Evolutionary conservation across 306 rosid species (phyloP), one percentile per base, ranked within the genome.

Genomic region (Myrica gale): DNA sequence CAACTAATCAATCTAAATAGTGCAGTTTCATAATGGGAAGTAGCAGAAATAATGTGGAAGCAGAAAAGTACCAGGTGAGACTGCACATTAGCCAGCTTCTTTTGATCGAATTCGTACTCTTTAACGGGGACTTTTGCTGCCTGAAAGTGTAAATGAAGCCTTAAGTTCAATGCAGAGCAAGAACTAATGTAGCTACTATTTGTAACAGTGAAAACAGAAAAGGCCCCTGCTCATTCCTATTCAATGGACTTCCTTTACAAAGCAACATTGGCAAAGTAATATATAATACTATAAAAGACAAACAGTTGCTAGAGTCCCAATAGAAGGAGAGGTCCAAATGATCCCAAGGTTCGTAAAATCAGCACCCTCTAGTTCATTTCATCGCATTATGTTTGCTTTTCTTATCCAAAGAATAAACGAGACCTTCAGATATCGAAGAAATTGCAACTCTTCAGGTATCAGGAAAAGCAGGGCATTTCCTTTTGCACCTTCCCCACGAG

Each of bases 101-200:
- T 93, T 52, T 88, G 84, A 32, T 77, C 86, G 58, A 83, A 88
- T 67, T 62, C 85, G 32, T 85, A 90, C 82, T 90, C 93, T 85
- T 92, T 92, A 69, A 92, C 90, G 5, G 98, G 96, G 80, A 95
- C 88, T 86, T 95, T 95, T 12, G 96, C 96, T 19, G 86, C 97
- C 98, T 95, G 90, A 78, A 71, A 66, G 79, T 56, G 46, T 39
- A 65, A 60, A 73, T 11, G 43, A 45, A 15, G 69, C 16, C 26
- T 48, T 56, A 37, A 58, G 62, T 11, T 44, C 21, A 71, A 76
- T 68, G 44, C 61, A 19, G 42, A 45, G 65, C 39, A 77, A 72
- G 60, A 17, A 73, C 72, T 44, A 57, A 48, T 4, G 41, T 3
- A 41, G 48, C 47, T 32, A 63, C 23, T 39, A 41, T 63, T 63